Percentiles rank a stretch among this genome's conserved stretches.
Evolutionary conservation across 176 grass and related monocot species (phyloP).

Genomic region (Sorghum bicolor): DNA sequence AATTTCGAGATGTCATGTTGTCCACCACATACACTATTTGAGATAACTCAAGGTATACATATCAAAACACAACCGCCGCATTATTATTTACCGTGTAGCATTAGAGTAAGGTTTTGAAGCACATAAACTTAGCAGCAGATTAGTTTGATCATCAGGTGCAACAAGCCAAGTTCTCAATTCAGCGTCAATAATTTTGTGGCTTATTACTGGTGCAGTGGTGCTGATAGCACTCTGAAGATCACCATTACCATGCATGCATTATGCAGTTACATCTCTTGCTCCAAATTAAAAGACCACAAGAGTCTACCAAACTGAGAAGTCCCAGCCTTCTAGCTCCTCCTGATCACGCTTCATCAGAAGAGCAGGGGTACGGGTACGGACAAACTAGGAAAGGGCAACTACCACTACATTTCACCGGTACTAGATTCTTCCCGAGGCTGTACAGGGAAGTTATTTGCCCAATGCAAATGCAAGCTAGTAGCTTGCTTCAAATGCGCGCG

Average conservation of each 20-base stretch:
- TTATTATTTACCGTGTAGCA: too few relatives aligned
- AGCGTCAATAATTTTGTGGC: not conserved
- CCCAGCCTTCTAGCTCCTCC: conserved; percentile 39
- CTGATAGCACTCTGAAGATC: not conserved
- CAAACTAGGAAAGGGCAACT: not conserved
- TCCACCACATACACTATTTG: not conserved
- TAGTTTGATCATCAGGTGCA: not conserved
- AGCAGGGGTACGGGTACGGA: conserved; percentile 6
- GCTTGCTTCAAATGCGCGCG: not conserved
- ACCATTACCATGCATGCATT: conserved; percentile 5
- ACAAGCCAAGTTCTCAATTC: not conserved
- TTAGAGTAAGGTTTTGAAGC: not conserved
- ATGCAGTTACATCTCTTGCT: not conserved
- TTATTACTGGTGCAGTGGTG: conserved; percentile 1
- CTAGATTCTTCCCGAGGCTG: conserved; percentile 24
- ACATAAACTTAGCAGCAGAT: not conserved
- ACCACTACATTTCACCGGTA: not conserved
- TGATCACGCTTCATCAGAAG: conserved; percentile 43
- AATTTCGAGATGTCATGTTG: not conserved
- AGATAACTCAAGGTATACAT: not conserved
- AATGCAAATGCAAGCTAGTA: not conserved
- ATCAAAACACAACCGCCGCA: not conserved
- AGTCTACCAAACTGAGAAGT: not conserved
- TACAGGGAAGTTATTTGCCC: conserved; percentile 22
- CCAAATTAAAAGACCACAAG: not conserved